A percentile compares a stretch with the other conserved stretches of the same genome.
Conservation (phyloP, 345 rosid species). For the Salix udensis region DNA sequence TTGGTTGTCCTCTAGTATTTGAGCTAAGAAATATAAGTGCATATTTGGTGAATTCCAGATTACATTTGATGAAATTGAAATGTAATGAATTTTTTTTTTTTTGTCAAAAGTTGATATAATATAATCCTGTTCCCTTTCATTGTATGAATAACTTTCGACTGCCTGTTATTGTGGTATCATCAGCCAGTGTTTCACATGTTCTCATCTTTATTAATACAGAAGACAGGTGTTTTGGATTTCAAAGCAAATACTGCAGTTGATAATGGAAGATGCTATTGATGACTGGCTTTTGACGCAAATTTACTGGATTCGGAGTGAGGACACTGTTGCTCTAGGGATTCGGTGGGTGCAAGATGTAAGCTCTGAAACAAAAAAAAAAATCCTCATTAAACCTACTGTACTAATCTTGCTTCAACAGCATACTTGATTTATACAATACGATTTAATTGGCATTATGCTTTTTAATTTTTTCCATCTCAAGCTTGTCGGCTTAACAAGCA, state of each 20-base stretch:
- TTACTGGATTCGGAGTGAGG: constrained; percentile 80
- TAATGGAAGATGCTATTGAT: constrained; percentile 99
- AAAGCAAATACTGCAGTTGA: constrained; percentile 85
- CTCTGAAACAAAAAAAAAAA: background rate
- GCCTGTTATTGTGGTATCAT: background rate
- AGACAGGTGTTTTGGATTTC: constrained; percentile 98
- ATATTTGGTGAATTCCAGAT: background rate
- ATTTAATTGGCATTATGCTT: background rate
- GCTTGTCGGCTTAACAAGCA: too few relatives aligned
- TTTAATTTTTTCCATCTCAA: background rate
- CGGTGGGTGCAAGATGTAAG: constrained; percentile 94
- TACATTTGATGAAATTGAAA: background rate
- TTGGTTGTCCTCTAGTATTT: background rate
- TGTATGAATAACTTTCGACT: background rate
- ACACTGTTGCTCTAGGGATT: constrained; percentile 70
- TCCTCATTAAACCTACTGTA: background rate
- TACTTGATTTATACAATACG: background rate
- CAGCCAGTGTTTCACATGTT: background rate
- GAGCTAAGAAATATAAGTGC: background rate
- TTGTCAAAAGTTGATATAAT: background rate
- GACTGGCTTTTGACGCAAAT: constrained; percentile 90
- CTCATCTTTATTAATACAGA: constrained; percentile 41
- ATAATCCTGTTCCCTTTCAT: background rate
- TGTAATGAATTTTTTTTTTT: background rate
- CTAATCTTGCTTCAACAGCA: background rate